phyloP scores from a whole-genome alignment of 441 rosid species.

The Bocquillonia castaneifolia region DNA sequence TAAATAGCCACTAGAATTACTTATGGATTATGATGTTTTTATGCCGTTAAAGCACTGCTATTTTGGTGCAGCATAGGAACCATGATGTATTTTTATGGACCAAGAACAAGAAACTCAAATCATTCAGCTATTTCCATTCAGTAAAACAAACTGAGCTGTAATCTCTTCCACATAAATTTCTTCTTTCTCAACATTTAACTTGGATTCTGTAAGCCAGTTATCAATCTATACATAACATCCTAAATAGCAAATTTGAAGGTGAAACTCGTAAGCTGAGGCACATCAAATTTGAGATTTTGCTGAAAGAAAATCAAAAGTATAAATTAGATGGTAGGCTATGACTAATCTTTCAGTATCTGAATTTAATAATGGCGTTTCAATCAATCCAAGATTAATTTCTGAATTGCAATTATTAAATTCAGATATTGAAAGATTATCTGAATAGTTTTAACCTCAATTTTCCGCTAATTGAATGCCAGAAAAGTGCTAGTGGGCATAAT shows the following conservation, averaged over 20 bases:
- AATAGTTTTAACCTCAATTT: neutral
- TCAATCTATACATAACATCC: neutral
- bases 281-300: neutral
- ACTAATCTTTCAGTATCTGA: neutral
- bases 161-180: neutral
- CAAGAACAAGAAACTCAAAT: neutral
- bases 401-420: no score
- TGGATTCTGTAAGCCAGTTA: neutral
- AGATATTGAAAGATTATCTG: no score
- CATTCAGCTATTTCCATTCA: neutral
- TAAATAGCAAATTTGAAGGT: conserved; percentile 2
- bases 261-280: neutral
- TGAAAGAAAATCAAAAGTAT: neutral
- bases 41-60: no score
- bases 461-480: neutral
- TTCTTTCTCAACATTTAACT: neutral
- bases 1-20: neutral
- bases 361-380: no score
- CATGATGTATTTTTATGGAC: neutral
- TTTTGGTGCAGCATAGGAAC: neutral
- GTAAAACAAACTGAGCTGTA: neutral
- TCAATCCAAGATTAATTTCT: neutral
- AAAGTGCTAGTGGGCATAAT: neutral
- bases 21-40: no score
- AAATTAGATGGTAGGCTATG: neutral